Evolutionary conservation across 768 basidiomycete genomes (phyloP), one percentile per base, ranked within the genome.

Genomic region (Naganishia onofrii): DNA sequence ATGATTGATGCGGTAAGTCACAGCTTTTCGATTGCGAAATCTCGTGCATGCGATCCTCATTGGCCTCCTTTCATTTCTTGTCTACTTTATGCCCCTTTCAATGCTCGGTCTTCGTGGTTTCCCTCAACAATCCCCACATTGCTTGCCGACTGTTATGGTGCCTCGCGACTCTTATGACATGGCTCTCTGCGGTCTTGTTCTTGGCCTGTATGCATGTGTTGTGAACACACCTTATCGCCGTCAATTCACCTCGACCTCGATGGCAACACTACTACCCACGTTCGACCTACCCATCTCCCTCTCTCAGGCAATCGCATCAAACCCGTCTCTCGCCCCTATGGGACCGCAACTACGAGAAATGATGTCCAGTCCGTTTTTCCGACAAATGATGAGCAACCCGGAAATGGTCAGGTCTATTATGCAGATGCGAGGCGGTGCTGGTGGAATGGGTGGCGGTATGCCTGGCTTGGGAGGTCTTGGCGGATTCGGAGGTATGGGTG

Each of bases 311-410:
- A 88, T 95, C 73, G 85, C 88, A 0, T 85, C 86, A 65, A 90
- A 92, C 80, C 93, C 95, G 0, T 87, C 92, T 74, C 90, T 75
- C 82, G 86, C 32, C 79, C 83, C 76, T 0, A 89, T 93, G 87
- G 90, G 85, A 0, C 92, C 92, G 0, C 90, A 91, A 76, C 86
- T 92, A 21, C 85, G 93, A 26, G 84, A 89, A 70, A 84, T 90
- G 55, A 90, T 90, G 38, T 77, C 89, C 0, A 87, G 88, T 68
- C 85, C 87, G 0, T 78, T 83, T 38, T 88, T 90, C 85, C 88
- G 89, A 87, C 83, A 88, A 58, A 83, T 91, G 82, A 79, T 91
- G 34, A 64, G 54, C 52, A 74, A 53, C 69, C 74, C 28, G 71
- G 73, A 36, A 44, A 34, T 31, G 48, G 65, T 63, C 23, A 23